A percentile compares a stretch with the other conserved stretches of the same genome.
Evolutionary conservation across 495 filamentous ascomycete genomes (phyloP).

Genomic region (Talaromyces liani): DNA sequence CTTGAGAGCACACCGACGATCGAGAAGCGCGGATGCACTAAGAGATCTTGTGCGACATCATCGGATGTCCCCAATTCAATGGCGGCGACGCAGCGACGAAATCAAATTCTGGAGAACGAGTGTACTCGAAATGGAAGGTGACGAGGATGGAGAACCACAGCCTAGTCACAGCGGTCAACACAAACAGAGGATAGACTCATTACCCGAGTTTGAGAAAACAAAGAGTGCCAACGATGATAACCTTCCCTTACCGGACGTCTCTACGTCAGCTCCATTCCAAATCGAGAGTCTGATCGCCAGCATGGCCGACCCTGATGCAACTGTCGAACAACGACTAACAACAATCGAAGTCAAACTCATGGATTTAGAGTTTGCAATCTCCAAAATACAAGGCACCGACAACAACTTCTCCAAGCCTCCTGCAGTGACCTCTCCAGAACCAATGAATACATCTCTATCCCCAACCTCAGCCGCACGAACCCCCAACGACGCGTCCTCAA

Average conservation of each 20-base stretch:
- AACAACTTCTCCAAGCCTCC: slow-evolving; percentile 9
- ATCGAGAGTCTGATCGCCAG: slow-evolving; percentile 32
- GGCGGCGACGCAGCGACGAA: slow-evolving; percentile 26
- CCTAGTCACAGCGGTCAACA: not conserved
- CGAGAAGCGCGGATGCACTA: slow-evolving; percentile 22
- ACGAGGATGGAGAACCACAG: slow-evolving; percentile 1
- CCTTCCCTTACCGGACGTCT: not conserved
- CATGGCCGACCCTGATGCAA: slow-evolving; percentile 41
- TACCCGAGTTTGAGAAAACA: not conserved
- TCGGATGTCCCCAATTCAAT: slow-evolving; percentile 28
- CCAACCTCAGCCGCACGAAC: not conserved
- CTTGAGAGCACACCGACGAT: slow-evolving; percentile 20
- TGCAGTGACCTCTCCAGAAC: not conserved
- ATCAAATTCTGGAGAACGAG: slow-evolving; percentile 22
- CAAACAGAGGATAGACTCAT: not conserved
- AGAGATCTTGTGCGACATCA: slow-evolving; percentile 18
- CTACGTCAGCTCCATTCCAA: slow-evolving; percentile 28
- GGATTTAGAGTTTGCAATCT: slow-evolving; percentile 48
- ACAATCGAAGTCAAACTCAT: slow-evolving; percentile 50
- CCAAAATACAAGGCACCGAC: slow-evolving; percentile 38
- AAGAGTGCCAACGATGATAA: not conserved
- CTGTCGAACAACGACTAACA: slow-evolving; percentile 43
- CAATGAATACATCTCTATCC: not conserved
- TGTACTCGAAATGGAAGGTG: slow-evolving; percentile 9
- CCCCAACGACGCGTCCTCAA: slow-evolving; percentile 1